Evolutionary conservation across 352 stramenopile species (phyloP).

Genomic region (Globisporangium okanoganense): DNA sequence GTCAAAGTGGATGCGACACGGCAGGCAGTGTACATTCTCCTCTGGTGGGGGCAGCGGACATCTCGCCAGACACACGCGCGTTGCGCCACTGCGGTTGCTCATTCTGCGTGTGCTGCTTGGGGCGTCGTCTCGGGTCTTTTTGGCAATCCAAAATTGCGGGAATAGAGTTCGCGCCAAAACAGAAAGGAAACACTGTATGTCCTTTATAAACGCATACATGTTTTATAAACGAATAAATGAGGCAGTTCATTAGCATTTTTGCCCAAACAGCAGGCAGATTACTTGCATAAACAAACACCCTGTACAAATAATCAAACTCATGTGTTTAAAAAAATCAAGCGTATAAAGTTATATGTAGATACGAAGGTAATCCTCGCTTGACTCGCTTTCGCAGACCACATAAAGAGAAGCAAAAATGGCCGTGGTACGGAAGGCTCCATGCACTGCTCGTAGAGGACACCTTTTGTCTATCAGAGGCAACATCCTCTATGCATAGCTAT

Average conservation of each 20-base stretch:
- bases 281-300: neutral
- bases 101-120: neutral
- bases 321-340: neutral
- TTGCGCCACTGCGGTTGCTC: slow-evolving; percentile 3
- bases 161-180: slow-evolving; percentile 5
- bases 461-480: neutral
- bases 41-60: slow-evolving; percentile 60
- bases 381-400: neutral
- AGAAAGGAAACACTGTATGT: neutral
- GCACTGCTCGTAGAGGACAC: neutral
- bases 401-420: slow-evolving; percentile 3
- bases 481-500: neutral
- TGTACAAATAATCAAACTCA: neutral
- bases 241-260: neutral
- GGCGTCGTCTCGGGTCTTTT: neutral
- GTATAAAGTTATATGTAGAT: neutral
- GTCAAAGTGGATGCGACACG: slow-evolving; percentile 70
- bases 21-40: slow-evolving; percentile 64
- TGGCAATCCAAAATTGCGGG: neutral
- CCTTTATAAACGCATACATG: neutral
- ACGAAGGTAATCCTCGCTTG: neutral
- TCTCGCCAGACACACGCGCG: slow-evolving; percentile 65
- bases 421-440: neutral
- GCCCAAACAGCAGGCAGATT: too few species aligned
- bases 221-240: neutral